These are phyloP conservation scores for Medicago arabica DNA, from an alignment of 306 rosid species.

Conservation along the genomic window DNA sequence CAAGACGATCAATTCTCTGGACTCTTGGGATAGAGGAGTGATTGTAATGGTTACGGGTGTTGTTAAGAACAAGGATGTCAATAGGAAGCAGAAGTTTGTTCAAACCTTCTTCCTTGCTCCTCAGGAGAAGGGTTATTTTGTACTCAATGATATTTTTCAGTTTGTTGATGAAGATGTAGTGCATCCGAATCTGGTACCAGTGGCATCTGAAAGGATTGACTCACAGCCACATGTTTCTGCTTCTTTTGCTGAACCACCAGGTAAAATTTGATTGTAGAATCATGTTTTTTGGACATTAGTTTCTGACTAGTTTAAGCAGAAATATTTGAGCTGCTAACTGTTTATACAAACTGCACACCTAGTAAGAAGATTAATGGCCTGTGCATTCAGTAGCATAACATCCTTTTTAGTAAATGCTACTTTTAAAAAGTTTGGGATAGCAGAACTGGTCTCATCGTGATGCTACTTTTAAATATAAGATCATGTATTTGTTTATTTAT, in stretches of 20 bases:
- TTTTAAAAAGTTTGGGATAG: neutral
- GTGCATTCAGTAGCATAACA: neutral
- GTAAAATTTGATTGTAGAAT: slow-evolving; percentile 45
- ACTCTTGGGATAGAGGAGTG: slow-evolving; percentile 85
- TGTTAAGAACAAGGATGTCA: slow-evolving; percentile 74
- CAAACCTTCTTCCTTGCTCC: slow-evolving; percentile 95
- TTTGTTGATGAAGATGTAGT: slow-evolving; percentile 61
- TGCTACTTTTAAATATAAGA: no score
- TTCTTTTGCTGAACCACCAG: slow-evolving; percentile 69
- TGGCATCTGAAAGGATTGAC: slow-evolving; percentile 59
- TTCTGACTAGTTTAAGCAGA: slow-evolving; percentile 2
- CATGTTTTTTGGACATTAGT: neutral
- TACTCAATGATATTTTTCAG: slow-evolving; percentile 87
- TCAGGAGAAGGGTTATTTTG: slow-evolving; percentile 89
- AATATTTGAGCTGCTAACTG: neutral
- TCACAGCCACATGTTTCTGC: slow-evolving; percentile 57
- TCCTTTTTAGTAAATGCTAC: neutral
- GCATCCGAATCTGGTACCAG: slow-evolving; percentile 54
- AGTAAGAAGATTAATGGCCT: neutral
- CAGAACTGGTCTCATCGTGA: slow-evolving; percentile 11
- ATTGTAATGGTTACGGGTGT: slow-evolving; percentile 89
- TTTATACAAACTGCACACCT: slow-evolving; percentile 16
- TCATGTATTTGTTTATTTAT: no score
- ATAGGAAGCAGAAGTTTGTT: slow-evolving; percentile 70
- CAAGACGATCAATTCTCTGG: slow-evolving; percentile 86